Percentiles rank a stretch among this genome's conserved stretches.
Conservation (phyloP, 2,329 filamentous ascomycete genomes). For the Alternaria hordeiaustralica region DNA sequence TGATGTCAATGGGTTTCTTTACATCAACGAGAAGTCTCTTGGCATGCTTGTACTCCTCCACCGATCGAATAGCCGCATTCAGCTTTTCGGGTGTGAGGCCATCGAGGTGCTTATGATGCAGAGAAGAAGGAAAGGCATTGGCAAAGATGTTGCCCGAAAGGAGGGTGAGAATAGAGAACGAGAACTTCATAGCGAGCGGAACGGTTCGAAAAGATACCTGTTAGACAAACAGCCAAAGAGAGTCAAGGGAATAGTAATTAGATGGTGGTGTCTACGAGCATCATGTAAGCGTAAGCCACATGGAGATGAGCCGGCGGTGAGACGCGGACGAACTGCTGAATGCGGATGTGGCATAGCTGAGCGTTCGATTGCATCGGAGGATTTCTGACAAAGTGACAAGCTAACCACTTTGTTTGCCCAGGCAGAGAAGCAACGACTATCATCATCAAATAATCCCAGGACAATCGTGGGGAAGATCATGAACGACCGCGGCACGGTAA, state of each 20-base stretch:
- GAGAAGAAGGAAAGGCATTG: conserved; percentile 23
- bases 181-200: conserved; percentile 23
- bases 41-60: conserved; percentile 17
- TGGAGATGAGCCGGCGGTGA: not conserved
- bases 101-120: conserved; percentile 5
- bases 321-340: not conserved
- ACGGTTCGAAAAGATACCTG: not conserved
- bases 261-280: not conserved
- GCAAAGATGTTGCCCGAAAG: conserved; percentile 7
- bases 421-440: conserved; percentile 1
- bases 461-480: not conserved
- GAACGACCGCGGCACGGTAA: not conserved
- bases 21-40: conserved; percentile 20
- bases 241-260: not conserved
- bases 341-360: not conserved
- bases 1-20: conserved; percentile 37
- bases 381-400: not conserved
- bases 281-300: not conserved
- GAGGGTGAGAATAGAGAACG: conserved; percentile 14
- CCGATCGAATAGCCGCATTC: conserved; percentile 12
- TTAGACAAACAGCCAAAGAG: not conserved
- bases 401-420: not conserved
- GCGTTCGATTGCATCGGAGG: not conserved
- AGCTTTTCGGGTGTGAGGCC: conserved; percentile 18
- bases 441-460: not conserved